phyloP scores from a whole-genome alignment of 2,329 filamentous ascomycete species.

The Leptodontidium sp. region DNA sequence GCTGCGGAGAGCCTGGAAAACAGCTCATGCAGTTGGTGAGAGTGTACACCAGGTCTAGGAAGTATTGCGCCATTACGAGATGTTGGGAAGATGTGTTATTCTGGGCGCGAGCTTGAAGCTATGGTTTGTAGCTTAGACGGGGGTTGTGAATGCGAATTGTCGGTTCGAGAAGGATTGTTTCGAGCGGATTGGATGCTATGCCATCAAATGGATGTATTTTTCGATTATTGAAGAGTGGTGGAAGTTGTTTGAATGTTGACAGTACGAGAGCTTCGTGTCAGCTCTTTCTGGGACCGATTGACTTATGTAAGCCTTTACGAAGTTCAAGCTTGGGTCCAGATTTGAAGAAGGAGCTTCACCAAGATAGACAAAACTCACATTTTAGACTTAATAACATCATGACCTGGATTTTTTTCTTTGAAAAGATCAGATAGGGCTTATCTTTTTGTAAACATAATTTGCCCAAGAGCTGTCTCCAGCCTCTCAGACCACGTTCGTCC shows the following conservation, averaged over 20 bases:
- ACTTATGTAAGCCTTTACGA: not conserved
- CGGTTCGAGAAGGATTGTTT: not conserved
- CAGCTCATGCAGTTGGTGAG: conserved; percentile 95
- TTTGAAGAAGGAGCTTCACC: too few relatives aligned
- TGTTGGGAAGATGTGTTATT: conserved; percentile 29
- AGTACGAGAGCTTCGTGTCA: conserved; percentile 11
- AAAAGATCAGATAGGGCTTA: too few relatives aligned
- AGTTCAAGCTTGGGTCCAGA: too few relatives aligned
- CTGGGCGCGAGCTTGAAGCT: conserved; percentile 24
- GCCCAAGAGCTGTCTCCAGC: too few relatives aligned
- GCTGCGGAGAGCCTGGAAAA: conserved; percentile 90
- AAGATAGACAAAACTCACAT: too few relatives aligned
- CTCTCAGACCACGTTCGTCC: too few relatives aligned
- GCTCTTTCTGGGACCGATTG: not conserved
- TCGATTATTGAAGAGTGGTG: not conserved
- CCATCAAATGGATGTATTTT: not conserved
- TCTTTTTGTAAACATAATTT: too few relatives aligned
- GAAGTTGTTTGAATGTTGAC: not conserved
- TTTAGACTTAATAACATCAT: too few relatives aligned
- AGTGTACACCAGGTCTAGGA: conserved; percentile 89
- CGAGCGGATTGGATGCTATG: not conserved
- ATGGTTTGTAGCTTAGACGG: not conserved
- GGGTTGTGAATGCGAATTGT: not conserved
- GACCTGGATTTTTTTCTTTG: too few relatives aligned
- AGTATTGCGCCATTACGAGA: conserved; percentile 75